A percentile compares a stretch with the other conserved stretches of the same genome.
These are phyloP conservation scores for Tetrahymena borealis DNA, from an alignment of 73 alveolate genomes.

Conservation along the genomic window DNA sequence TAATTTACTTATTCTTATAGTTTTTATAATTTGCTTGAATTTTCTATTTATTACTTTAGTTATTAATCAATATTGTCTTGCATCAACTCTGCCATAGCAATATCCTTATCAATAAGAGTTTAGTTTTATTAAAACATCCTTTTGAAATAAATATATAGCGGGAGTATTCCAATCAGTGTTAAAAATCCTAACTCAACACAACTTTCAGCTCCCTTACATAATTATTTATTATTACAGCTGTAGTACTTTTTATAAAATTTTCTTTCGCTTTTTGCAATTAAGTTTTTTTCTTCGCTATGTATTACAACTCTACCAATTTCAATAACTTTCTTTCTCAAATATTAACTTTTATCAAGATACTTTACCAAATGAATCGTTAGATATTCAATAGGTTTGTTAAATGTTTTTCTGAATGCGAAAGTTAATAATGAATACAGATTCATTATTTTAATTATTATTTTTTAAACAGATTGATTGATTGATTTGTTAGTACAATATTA, in stretches of 20 bases:
- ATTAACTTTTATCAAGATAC: neutral
- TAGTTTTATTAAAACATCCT: neutral
- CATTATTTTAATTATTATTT: neutral
- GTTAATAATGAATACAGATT: neutral
- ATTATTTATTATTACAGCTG: neutral
- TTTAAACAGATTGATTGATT: neutral
- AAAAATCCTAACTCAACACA: neutral
- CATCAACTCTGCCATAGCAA: neutral
- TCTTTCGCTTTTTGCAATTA: neutral
- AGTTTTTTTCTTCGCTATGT: neutral
- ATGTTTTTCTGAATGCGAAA: neutral
- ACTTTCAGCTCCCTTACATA: neutral
- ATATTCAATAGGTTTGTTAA: neutral
- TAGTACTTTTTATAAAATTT: neutral
- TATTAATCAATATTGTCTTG: neutral
- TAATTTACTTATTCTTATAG: neutral
- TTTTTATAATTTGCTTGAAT: neutral
- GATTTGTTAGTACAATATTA: too few relatives aligned
- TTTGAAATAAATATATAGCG: neutral
- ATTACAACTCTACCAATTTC: neutral
- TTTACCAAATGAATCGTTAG: neutral
- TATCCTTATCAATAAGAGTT: neutral
- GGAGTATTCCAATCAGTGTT: neutral
- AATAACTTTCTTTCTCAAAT: neutral
- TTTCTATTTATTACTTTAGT: neutral